These are phyloP conservation scores for Colletotrichum endophyticum DNA, from an alignment of 2,329 filamentous ascomycete genomes.

Conservation along the genomic window DNA sequence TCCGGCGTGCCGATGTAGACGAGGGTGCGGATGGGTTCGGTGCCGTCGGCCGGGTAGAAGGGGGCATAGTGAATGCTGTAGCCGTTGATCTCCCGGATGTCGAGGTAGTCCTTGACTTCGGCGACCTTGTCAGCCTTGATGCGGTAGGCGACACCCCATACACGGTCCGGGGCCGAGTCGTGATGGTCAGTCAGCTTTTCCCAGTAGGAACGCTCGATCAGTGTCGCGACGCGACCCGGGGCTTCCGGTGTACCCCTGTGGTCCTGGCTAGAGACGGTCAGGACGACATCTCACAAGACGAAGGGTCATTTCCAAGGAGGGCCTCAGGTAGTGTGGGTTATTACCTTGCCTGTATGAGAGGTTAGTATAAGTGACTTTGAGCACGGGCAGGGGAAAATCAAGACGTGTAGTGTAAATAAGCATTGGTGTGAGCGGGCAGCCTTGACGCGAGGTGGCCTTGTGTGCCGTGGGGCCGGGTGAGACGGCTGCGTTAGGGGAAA, in stretches of 20 bases:
- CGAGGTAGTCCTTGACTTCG: slow-evolving; percentile 87
- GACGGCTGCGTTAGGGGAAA: slow-evolving; percentile 2
- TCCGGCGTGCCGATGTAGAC: slow-evolving; percentile 95
- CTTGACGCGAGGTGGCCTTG: neutral
- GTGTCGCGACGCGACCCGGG: slow-evolving; percentile 90
- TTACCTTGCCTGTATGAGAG: slow-evolving; percentile 37
- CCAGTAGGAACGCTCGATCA: slow-evolving; percentile 88
- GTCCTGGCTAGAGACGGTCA: slow-evolving; percentile 72
- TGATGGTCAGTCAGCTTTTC: slow-evolving; percentile 74
- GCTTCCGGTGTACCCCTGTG: slow-evolving; percentile 89
- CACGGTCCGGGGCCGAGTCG: slow-evolving; percentile 63
- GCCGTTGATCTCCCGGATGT: slow-evolving; percentile 96
- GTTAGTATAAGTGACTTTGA: slow-evolving; percentile 5
- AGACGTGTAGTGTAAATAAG: slow-evolving; percentile 8
- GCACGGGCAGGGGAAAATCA: neutral
- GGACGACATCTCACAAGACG: neutral
- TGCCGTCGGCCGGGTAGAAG: slow-evolving; percentile 68
- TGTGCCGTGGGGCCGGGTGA: neutral
- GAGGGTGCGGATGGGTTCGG: slow-evolving; percentile 57
- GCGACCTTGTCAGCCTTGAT: slow-evolving; percentile 74
- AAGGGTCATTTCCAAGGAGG: neutral
- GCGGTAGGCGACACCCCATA: slow-evolving; percentile 95
- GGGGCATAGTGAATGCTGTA: slow-evolving; percentile 92
- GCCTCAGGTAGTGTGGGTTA: neutral
- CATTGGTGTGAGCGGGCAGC: slow-evolving; percentile 9